Base-by-base conservation (phyloP, 2,329 filamentous ascomycete species). In the Macrophomina pseudophaseolina region DNA sequence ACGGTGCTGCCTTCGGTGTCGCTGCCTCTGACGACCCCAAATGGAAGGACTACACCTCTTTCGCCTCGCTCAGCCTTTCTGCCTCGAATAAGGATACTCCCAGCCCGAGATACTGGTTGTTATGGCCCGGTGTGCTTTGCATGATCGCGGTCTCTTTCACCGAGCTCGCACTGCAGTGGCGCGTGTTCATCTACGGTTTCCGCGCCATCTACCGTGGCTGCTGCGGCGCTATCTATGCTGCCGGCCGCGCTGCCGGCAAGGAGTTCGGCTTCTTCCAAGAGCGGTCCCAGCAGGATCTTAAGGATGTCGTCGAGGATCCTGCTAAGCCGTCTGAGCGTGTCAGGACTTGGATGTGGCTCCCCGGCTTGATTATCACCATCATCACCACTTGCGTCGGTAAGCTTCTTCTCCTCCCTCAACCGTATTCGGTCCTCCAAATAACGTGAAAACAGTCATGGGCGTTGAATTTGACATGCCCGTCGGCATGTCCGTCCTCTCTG, bases 391-490 rank as follows among this genome's bases (percentile, higher is more conserved):
- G 80, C 71, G 81, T 86, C 65, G 49, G 49, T 53, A 53, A 4
- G 49, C 30, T n/a, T 2, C 9, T 23, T 14, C 9, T 30, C 14
- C 30, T 1, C 6, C 30, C 14, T 16, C 4, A 9, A 5, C 46
- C 12, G 11, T 16, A 8, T 3, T 4, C 33, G 30, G 4, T 12
- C 14, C 28, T n/a, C 14, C 32, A 53, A 8, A 30, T 53, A 32
- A 53, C 30, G 12, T 35, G 30, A 53, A 8, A n/a, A 46, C 7
- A 53, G 78, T 87, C 66, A 81, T 88, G 71, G 80, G 78, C 60
- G 77, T 85, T 51, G 83, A 86, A 70, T 87, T 83, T 80, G 78
- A 84, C 12, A 86, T 87, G 80, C 80, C 85, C 58, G 80, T 85
- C 3, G 86, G 86, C 64, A 80, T 87, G 75, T 85, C 84, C 8